These are phyloP conservation scores for Calocybe indica DNA, from an alignment of 768 basidiomycete genomes.

Conservation along the genomic window DNA sequence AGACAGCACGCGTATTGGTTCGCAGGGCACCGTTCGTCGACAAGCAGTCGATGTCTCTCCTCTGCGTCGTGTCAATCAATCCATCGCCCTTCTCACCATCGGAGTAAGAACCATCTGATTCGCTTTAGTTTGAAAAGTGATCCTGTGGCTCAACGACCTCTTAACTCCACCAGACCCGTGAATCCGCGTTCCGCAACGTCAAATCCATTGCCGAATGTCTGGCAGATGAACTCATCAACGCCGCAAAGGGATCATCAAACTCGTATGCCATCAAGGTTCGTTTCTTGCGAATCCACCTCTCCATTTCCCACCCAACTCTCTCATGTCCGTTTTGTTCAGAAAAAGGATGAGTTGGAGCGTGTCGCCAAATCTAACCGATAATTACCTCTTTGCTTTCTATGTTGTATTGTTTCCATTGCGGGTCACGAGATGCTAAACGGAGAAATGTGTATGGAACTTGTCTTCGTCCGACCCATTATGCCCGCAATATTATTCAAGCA, in stretches of 20 bases:
- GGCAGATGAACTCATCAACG: constrained; percentile 99
- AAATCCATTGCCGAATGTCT: constrained; percentile 99
- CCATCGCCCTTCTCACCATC: constrained; percentile 89
- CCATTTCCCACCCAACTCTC: not conserved
- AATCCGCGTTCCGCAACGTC: constrained; percentile 99
- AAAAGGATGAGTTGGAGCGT: constrained; percentile 99
- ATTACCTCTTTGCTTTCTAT: constrained; percentile 27
- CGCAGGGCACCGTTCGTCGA: constrained; percentile 98
- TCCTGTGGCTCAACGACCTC: not conserved
- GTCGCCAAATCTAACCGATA: constrained; percentile 99
- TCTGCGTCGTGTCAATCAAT: constrained; percentile 96
- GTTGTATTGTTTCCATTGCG: constrained; percentile 3
- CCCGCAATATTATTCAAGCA: no score
- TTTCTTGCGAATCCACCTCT: constrained; percentile 1
- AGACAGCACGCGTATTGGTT: constrained; percentile 99
- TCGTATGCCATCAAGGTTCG: constrained; percentile 98
- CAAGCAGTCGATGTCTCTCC: constrained; percentile 99
- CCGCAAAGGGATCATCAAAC: constrained; percentile 99
- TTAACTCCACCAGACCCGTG: constrained; percentile 68
- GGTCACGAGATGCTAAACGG: constrained; percentile 10
- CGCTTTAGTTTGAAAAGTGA: no score
- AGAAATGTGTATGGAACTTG: constrained; percentile 7
- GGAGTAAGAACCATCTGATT: constrained; percentile 58
- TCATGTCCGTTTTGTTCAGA: constrained; percentile 38
- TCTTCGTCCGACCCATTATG: no score